Base-by-base conservation (phyloP, 2,329 filamentous ascomycete genomes). In the Ophiognomonia clavigignenti-juglandacearum region DNA sequence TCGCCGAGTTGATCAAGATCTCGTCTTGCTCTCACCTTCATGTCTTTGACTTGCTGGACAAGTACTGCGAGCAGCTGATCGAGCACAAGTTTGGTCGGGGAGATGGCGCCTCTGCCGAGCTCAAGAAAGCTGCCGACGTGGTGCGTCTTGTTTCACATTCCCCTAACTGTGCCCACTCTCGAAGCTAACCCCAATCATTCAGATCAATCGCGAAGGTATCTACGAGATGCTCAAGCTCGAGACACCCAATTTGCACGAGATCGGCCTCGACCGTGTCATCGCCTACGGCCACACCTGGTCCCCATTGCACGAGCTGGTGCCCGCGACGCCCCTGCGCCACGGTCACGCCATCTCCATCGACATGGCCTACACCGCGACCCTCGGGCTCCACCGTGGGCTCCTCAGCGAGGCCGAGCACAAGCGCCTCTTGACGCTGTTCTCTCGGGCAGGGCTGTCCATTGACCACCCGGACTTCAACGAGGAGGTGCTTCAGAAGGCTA, bases 231-330 rank as follows among this genome's bases (percentile, higher is more conserved):
- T 87, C 54, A 83, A 83, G 68, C 72, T 87, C 1, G 84, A 88
- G 69, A 82, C 82, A 1, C 84, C 84, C 1, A 88, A 87, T 57
- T 67, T 88, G 7, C 84, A 87, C 58, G 84, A 88, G 69, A 83
- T 86, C 45, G 82, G 82, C 46, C 71, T 88, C 8, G 83, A 87
- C 62, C 70, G 84, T 54, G 82, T 88, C 14, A 87, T 88, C 61
- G 84, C 83, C 2, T 88, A 86, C 56, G 84, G 84, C 1, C 83
- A 88, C 61, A 87, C 83, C 6, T 87, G 84, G 83, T 86, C 82
- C 4, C 84, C 83, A 18, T 71, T 86, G 6, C 82, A 87, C 59
- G 84, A 88, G 64, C 74, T 88, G 9, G 73, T 84, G 0, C 83
- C 84, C 0, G 75, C 83, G 42, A 80, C 81, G 0, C 83, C 83